A percentile compares a stretch with the other conserved stretches of the same genome.
Evolutionary conservation across 169 alveolate genomes (phyloP).

Genomic region (Plasmodium gaboni): DNA sequence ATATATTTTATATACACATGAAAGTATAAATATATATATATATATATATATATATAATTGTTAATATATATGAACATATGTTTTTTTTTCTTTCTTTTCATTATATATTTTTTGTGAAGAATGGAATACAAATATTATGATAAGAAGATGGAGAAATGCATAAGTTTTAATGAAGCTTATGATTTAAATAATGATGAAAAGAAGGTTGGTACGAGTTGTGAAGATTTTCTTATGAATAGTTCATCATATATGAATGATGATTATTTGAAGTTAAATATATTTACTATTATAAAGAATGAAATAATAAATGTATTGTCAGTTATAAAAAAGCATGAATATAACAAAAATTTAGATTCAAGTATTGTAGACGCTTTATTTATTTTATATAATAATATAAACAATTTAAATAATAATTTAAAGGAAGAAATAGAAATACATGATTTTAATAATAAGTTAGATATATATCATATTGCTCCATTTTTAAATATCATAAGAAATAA

Average conservation of each 20-base stretch:
- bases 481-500: constrained; percentile 74
- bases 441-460: constrained; percentile 66
- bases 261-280: constrained; percentile 43
- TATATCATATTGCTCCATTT: constrained; percentile 76
- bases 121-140: constrained; percentile 57
- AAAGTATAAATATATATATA: background rate
- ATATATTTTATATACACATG: no score
- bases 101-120: constrained; percentile 8
- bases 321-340: constrained; percentile 73
- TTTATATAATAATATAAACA: constrained; percentile 64
- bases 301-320: constrained; percentile 68
- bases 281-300: constrained; percentile 76
- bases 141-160: constrained; percentile 26
- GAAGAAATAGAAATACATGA: constrained; percentile 39
- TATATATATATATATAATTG: background rate
- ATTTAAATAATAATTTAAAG: constrained; percentile 46
- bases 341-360: constrained; percentile 71
- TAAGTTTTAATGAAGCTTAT: constrained; percentile 1
- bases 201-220: background rate
- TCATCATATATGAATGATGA: constrained; percentile 20
- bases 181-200: constrained; percentile 10
- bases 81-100: no score
- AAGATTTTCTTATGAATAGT: background rate
- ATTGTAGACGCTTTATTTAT: constrained; percentile 72
- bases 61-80: constrained; percentile 8